Evolutionary conservation across 495 filamentous ascomycete genomes (phyloP).

Genomic region (Ramalina peruviana): DNA sequence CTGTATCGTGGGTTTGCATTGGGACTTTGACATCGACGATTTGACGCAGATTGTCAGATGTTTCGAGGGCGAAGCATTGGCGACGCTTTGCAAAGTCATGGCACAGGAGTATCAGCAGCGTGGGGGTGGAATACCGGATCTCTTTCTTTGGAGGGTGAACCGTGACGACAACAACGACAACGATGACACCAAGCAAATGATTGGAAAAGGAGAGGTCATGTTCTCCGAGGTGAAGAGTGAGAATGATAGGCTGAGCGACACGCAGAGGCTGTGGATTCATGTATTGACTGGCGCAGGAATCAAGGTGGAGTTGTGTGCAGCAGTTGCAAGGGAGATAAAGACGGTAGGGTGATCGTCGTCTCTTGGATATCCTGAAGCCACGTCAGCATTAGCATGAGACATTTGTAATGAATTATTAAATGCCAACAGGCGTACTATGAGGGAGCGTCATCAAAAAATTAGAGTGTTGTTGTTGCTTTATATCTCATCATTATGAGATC

Average conservation of each 20-base stretch:
- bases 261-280: constrained; percentile 93
- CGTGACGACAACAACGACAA: constrained; percentile 15
- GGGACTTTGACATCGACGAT: constrained; percentile 73
- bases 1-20: constrained; percentile 80
- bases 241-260: constrained; percentile 93
- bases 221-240: constrained; percentile 89
- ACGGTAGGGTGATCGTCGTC: neutral
- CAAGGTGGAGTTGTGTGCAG: constrained; percentile 77
- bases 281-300: constrained; percentile 74
- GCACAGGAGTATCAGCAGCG: constrained; percentile 85
- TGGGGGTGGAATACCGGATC: constrained; percentile 80
- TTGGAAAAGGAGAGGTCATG: constrained; percentile 42
- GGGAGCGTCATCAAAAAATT: constrained; percentile 48
- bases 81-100: constrained; percentile 78
- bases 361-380: too few species aligned
- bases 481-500: constrained; percentile 39
- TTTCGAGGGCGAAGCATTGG: constrained; percentile 67
- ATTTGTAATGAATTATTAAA: too few species aligned
- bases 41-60: constrained; percentile 67
- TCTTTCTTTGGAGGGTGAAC: constrained; percentile 65
- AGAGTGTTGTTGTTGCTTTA: constrained; percentile 47
- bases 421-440: constrained; percentile 6
- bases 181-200: constrained; percentile 15
- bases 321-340: constrained; percentile 59
- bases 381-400: too few species aligned